Conservation (phyloP, 2,329 filamentous ascomycete genomes). For the Aspergillus sp. region DNA sequence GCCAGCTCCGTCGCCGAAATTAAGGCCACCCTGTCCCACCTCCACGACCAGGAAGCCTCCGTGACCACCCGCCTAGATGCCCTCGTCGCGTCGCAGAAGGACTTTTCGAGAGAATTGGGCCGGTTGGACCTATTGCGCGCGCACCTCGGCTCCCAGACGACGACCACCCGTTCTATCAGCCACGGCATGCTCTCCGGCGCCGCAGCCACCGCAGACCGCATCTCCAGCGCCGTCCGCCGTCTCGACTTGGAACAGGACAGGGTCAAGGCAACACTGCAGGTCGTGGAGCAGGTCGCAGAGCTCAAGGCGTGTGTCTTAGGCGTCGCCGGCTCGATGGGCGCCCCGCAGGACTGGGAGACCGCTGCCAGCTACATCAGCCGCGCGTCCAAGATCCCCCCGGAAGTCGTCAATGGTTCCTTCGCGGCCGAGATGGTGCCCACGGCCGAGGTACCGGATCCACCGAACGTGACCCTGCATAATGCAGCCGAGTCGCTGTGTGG, state of each 20-base stretch:
- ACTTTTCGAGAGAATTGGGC: slow-evolving; percentile 75
- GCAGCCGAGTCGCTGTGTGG: slow-evolving; percentile 84
- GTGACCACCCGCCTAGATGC: slow-evolving; percentile 66
- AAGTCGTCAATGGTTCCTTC: slow-evolving; percentile 75
- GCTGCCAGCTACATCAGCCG: slow-evolving; percentile 82
- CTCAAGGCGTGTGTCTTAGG: slow-evolving; percentile 94
- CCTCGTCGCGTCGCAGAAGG: slow-evolving; percentile 72
- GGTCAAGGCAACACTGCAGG: slow-evolving; percentile 79
- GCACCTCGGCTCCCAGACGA: slow-evolving; percentile 75
- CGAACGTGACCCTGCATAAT: slow-evolving; percentile 73
- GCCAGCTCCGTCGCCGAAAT: slow-evolving; percentile 71
- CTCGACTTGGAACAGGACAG: slow-evolving; percentile 86
- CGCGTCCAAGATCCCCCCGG: slow-evolving; percentile 67
- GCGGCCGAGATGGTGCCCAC: slow-evolving; percentile 89
- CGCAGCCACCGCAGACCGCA: slow-evolving; percentile 71
- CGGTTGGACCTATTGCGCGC: slow-evolving; percentile 84
- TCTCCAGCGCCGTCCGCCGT: slow-evolving; percentile 76
- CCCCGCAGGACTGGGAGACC: slow-evolving; percentile 96
- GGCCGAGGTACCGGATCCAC: slow-evolving; percentile 87
- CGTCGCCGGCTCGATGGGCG: slow-evolving; percentile 91
- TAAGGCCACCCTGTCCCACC: slow-evolving; percentile 61
- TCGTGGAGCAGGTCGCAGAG: slow-evolving; percentile 93
- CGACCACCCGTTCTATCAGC: slow-evolving; percentile 72
- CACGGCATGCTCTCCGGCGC: slow-evolving; percentile 85
- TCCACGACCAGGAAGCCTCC: slow-evolving; percentile 65